Conservation (phyloP, 2,329 filamentous ascomycete genomes). For the Chaetothyriales sp. region DNA sequence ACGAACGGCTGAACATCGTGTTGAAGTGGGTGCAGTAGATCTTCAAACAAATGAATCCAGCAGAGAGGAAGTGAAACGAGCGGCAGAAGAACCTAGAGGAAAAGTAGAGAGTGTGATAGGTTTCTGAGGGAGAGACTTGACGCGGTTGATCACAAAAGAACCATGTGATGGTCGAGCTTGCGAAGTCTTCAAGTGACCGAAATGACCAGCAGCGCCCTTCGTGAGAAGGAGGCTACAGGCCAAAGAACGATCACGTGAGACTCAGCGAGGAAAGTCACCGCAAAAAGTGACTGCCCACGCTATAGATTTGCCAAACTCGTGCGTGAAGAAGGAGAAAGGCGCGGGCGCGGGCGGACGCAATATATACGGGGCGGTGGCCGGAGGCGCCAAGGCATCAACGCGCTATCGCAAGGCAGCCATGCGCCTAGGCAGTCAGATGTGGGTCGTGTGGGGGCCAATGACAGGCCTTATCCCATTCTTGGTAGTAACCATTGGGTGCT, state of each 20-base stretch:
- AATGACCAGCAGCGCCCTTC: constrained; percentile 16
- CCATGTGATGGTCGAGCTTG: constrained; percentile 37
- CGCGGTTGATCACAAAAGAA: constrained; percentile 34
- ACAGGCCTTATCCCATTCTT: too few species aligned
- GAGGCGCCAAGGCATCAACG: background rate
- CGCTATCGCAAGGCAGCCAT: background rate
- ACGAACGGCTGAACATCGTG: constrained; percentile 86
- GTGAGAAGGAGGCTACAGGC: constrained; percentile 7
- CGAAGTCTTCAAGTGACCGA: constrained; percentile 33
- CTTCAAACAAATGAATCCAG: constrained; percentile 32
- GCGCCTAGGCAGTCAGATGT: background rate
- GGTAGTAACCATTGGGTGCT: background rate
- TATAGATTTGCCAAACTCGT: constrained; percentile 23
- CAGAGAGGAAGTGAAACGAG: constrained; percentile 29
- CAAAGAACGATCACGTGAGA: constrained; percentile 9
- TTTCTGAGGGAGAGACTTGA: constrained; percentile 20
- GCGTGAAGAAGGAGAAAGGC: constrained; percentile 6
- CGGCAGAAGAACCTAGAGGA: constrained; percentile 21
- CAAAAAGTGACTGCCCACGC: constrained; percentile 21
- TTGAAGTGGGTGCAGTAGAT: constrained; percentile 22
- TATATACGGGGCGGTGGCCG: background rate
- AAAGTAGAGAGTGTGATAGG: constrained; percentile 29
- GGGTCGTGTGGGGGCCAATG: too few species aligned
- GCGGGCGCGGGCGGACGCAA: background rate
- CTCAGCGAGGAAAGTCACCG: constrained; percentile 14